phyloP scores from a whole-genome alignment of 1,139 yeast genomes.

The Sugiyamaella sp. region DNA sequence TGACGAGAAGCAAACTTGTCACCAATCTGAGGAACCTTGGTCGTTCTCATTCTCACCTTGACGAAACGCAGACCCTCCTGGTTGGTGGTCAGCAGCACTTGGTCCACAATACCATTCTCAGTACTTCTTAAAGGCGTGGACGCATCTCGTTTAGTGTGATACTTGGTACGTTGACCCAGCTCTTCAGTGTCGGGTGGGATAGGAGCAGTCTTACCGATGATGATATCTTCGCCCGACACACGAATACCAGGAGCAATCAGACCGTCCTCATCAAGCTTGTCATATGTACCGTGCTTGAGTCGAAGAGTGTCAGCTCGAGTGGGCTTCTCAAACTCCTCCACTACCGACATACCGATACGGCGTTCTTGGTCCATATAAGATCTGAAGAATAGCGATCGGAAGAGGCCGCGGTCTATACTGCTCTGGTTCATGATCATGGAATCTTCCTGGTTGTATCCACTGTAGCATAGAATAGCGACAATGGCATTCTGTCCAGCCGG shows the following conservation, averaged over 20 bases:
- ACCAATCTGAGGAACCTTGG: slow-evolving; percentile 98
- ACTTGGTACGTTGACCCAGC: slow-evolving; percentile 96
- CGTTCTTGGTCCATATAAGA: slow-evolving; percentile 99
- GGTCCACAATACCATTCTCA: slow-evolving; percentile 98
- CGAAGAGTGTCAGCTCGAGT: slow-evolving; percentile 91
- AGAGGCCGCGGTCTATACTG: slow-evolving; percentile 93
- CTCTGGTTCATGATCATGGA: slow-evolving; percentile 99
- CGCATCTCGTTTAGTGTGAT: slow-evolving; percentile 97
- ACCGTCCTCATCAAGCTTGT: slow-evolving; percentile 97
- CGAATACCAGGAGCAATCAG: slow-evolving; percentile 97
- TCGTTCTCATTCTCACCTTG: slow-evolving; percentile 97
- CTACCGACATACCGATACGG: slow-evolving; percentile 96
- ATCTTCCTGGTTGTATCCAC: slow-evolving; percentile 99
- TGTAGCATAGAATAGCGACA: slow-evolving; percentile 96
- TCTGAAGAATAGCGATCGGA: slow-evolving; percentile 92
- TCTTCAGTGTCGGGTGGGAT: slow-evolving; percentile 98
- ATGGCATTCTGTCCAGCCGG: slow-evolving; percentile 99
- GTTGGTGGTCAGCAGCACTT: slow-evolving; percentile 92
- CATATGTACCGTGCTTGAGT: slow-evolving; percentile 97
- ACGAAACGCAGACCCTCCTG: slow-evolving; percentile 98
- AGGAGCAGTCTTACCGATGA: slow-evolving; percentile 98
- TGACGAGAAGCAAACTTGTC: slow-evolving; percentile 99
- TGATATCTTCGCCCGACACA: slow-evolving; percentile 97
- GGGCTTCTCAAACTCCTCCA: slow-evolving; percentile 95
- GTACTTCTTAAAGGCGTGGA: slow-evolving; percentile 96